Percentiles rank a stretch among this genome's conserved stretches.
Evolutionary conservation across 75 land plant species (phyloP).

Genomic region (Cryptomeria japonica): DNA sequence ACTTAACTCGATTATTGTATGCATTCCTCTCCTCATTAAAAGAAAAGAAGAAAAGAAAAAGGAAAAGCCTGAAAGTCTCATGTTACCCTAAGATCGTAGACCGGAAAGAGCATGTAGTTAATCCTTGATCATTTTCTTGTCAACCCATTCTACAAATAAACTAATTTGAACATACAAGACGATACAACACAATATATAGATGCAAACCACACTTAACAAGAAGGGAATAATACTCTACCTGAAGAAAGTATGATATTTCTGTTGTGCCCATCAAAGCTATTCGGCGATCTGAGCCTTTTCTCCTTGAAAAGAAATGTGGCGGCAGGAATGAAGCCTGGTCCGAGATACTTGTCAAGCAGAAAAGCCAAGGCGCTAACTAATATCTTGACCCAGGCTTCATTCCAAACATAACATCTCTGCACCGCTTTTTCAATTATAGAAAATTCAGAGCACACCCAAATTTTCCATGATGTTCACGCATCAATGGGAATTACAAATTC

Average conservation of each 20-base stretch:
- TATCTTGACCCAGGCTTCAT: conserved; percentile 11
- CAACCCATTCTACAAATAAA: no score
- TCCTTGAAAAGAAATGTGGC: neutral
- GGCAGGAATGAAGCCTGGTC: conserved; percentile 16
- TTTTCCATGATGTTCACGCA: neutral
- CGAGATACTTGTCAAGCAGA: neutral
- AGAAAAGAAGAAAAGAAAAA: no score
- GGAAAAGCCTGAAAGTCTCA: no score
- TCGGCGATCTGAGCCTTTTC: neutral
- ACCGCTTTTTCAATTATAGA: neutral
- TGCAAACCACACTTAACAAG: no score
- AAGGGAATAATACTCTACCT: no score
- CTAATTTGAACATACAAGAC: no score
- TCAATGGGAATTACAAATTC: neutral
- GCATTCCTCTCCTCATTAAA: no score
- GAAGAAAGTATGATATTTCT: neutral
- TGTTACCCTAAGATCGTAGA: no score
- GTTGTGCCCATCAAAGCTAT: neutral
- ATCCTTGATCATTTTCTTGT: no score
- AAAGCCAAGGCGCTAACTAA: neutral
- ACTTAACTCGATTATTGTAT: no score
- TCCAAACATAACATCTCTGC: neutral
- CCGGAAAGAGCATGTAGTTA: no score
- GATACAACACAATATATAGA: no score
- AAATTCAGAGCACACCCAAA: neutral